These are phyloP conservation scores for Capronia coronata DNA, from an alignment of 2,329 filamentous ascomycete genomes.

Conservation along the genomic window DNA sequence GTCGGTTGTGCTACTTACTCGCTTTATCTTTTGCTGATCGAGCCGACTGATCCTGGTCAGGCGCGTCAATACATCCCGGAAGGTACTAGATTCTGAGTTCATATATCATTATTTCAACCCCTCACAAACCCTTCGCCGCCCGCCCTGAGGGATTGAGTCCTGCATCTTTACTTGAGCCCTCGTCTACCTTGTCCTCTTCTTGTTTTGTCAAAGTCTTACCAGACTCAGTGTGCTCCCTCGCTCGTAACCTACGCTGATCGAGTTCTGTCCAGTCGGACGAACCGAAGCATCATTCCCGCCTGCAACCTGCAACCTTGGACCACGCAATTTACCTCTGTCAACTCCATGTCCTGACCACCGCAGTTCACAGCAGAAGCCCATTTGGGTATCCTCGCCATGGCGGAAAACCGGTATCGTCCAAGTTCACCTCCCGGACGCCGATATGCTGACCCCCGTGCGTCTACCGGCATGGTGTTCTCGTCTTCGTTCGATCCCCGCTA, in stretches of 20 bases:
- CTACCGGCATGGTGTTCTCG: slow-evolving; percentile 24
- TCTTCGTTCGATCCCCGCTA: slow-evolving; percentile 26
- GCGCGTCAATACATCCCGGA: neutral
- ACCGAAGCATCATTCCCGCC: too few relatives aligned
- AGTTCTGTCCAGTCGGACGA: neutral
- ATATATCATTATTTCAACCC: neutral
- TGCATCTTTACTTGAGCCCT: neutral
- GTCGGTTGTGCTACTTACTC: neutral
- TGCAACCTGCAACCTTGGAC: neutral
- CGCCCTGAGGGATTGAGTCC: neutral
- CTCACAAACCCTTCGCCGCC: neutral
- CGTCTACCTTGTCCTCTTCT: neutral
- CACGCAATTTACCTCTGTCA: neutral
- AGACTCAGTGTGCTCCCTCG: neutral
- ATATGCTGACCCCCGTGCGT: slow-evolving; percentile 22
- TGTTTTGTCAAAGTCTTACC: neutral
- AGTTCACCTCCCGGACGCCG: slow-evolving; percentile 17
- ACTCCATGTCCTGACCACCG: slow-evolving; percentile 7
- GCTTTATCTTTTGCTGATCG: neutral
- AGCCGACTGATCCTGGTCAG: neutral
- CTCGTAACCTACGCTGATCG: neutral
- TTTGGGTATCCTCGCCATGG: slow-evolving; percentile 13
- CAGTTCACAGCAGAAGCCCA: neutral
- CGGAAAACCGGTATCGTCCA: slow-evolving; percentile 23
- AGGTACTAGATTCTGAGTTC: slow-evolving; percentile 2